Evolutionary conservation across 2,329 filamentous ascomycete species (phyloP), one percentile per base, ranked within the genome.

Genomic region (Penicillium brasilianum): DNA sequence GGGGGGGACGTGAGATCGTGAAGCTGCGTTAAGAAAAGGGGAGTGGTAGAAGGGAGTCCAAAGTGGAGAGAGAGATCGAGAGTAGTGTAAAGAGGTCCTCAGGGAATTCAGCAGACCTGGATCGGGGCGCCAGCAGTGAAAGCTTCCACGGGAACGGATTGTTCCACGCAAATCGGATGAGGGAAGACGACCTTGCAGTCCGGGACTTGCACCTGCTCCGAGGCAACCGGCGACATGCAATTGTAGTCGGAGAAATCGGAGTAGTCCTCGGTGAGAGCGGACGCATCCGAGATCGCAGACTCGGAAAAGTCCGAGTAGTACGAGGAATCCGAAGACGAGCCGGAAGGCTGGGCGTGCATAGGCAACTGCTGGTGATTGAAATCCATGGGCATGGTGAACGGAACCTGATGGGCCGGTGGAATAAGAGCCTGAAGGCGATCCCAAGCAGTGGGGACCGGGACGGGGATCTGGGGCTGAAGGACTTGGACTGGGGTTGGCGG

Each of bases 181-280:
- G 73, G 69, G 50, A 74, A 71, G 13, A 72, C 69, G 36, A 69
- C 67, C 56, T 75, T 75, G 64, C 68, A 69, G 56, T 71, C 69
- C 20, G 67, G 62, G 20, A 73, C 71, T 25, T 72, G 69, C 28
- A 73, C 71, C 25, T 72, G 70, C 25, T 74, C 69, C 58, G 72
- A 72, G 32, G 71, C 69, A 13, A 74, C 70, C 3, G 76, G 76
- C 49, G 74, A 75, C 66, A 76, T 70, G 49, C 71, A 77, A 49
- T 77, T 72, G 46, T 73, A 57, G 58, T 76, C 73, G 28, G 72
- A 65, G 58, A 72, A 76, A 50, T 77, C 75, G 34, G 72, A 66
- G 57, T 73, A 76, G 51, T 77, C 75, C 65, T 78, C 76, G 25
- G 76, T 77, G 58, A 77, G 68, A 25, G 77, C 77, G 2, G 76